These are phyloP conservation scores for Eryngium alpinum DNA, from an alignment of 140 eudicot genomes.

Conservation along the genomic window DNA sequence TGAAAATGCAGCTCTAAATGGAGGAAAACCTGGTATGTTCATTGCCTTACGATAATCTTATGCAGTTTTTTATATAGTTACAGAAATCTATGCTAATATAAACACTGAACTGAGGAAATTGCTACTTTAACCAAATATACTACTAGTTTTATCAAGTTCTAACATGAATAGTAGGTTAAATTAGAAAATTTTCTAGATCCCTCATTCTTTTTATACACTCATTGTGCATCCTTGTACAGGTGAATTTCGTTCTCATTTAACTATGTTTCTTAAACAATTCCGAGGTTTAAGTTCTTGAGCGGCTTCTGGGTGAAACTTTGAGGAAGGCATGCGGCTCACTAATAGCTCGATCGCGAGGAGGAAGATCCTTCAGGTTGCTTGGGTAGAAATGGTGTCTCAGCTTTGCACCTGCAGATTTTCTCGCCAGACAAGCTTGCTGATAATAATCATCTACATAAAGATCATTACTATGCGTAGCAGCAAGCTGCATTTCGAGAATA, in stretches of 20 bases:
- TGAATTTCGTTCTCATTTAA: no score
- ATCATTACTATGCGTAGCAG: conserved; percentile 50
- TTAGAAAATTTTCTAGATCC: no score
- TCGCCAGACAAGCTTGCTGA: conserved; percentile 47
- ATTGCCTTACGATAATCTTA: background rate
- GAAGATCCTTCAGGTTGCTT: conserved; percentile 29
- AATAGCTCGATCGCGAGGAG: conserved; percentile 31
- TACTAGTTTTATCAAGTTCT: no score
- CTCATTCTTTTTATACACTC: no score
- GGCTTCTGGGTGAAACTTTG: no score
- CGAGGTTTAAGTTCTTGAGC: no score
- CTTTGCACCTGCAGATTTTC: conserved; percentile 37
- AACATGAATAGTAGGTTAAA: no score
- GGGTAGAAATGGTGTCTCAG: conserved; percentile 50
- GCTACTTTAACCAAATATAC: no score
- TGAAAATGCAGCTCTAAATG: conserved; percentile 4
- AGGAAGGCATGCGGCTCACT: conserved; percentile 69
- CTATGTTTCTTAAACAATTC: no score
- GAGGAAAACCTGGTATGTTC: conserved; percentile 7
- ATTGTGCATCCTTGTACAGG: no score
- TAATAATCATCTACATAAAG: conserved; percentile 60
- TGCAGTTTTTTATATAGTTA: background rate
- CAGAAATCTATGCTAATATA: no score
- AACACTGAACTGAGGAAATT: no score
- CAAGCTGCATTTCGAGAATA: conserved; percentile 44